A percentile compares a stretch with the other conserved stretches of the same genome.
Conservation (phyloP, 2,329 filamentous ascomycete genomes). For the Botrytis fragariae region DNA sequence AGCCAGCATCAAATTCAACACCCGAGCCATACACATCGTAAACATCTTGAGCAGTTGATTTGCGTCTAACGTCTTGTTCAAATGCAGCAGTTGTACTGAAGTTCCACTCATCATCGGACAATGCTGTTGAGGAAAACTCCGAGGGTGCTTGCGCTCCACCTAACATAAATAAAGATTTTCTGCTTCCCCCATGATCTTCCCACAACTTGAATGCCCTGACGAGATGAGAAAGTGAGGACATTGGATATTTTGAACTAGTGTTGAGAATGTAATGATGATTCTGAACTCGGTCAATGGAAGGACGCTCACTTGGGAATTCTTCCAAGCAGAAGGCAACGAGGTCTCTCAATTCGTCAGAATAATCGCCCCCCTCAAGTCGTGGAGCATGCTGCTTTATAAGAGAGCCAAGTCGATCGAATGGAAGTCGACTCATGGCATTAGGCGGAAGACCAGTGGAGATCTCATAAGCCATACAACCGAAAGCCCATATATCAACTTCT, state of each 20-base stretch:
- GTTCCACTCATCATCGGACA: slow-evolving; percentile 60
- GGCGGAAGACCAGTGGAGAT: slow-evolving; percentile 77
- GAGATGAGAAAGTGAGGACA: slow-evolving; percentile 59
- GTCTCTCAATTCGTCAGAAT: slow-evolving; percentile 65
- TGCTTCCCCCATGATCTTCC: slow-evolving; percentile 71
- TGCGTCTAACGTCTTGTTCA: slow-evolving; percentile 53
- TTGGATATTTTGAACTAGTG: slow-evolving; percentile 62
- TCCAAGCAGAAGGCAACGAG: slow-evolving; percentile 72
- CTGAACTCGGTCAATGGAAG: slow-evolving; percentile 67
- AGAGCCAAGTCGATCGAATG: slow-evolving; percentile 48
- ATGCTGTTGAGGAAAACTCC: slow-evolving; percentile 45
- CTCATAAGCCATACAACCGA: slow-evolving; percentile 77
- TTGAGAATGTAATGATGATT: slow-evolving; percentile 66
- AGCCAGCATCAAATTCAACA: slow-evolving; percentile 48
- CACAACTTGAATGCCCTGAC: slow-evolving; percentile 72
- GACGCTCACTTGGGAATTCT: slow-evolving; percentile 65
- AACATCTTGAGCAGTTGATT: slow-evolving; percentile 56
- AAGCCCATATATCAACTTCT: slow-evolving; percentile 81
- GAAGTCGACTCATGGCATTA: slow-evolving; percentile 56
- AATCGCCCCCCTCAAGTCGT: slow-evolving; percentile 67
- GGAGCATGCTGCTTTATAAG: slow-evolving; percentile 62
- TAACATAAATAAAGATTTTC: slow-evolving; percentile 61
- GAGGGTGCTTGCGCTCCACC: slow-evolving; percentile 52
- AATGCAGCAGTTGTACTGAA: slow-evolving; percentile 66
- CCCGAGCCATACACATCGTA: slow-evolving; percentile 59